Conservation (phyloP, 176 grass and related monocot species). For the Oryza nivara region DNA sequence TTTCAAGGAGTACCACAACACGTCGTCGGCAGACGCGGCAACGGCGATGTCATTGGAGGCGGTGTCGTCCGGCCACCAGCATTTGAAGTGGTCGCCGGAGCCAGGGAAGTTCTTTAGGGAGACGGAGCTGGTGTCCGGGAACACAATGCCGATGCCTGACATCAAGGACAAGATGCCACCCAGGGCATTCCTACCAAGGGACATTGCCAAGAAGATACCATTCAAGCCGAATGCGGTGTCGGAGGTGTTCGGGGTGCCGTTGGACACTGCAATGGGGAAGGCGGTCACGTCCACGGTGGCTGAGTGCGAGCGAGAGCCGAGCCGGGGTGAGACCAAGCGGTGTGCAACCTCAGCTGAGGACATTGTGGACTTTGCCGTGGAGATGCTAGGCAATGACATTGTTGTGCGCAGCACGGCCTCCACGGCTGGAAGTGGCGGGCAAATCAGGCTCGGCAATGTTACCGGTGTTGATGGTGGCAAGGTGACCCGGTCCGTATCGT, state of each 20-base stretch:
- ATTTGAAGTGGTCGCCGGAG: slow-evolving; percentile 67
- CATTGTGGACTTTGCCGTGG: slow-evolving; percentile 77
- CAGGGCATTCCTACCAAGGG: slow-evolving; percentile 64
- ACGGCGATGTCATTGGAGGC: background rate
- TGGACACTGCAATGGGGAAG: slow-evolving; percentile 67
- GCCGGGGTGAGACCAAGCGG: slow-evolving; percentile 68
- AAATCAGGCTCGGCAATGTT: slow-evolving; percentile 57
- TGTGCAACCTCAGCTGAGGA: slow-evolving; percentile 80
- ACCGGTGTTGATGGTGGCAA: slow-evolving; percentile 55
- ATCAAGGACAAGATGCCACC: slow-evolving; percentile 74
- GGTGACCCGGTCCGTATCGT: slow-evolving; percentile 73
- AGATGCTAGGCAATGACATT: slow-evolving; percentile 69
- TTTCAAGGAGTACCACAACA: slow-evolving; percentile 76
- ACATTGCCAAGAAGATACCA: slow-evolving; percentile 56
- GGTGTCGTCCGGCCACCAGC: slow-evolving; percentile 11
- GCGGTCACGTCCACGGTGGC: slow-evolving; percentile 67
- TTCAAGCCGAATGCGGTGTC: slow-evolving; percentile 53
- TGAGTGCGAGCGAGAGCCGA: slow-evolving; percentile 59
- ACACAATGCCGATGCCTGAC: slow-evolving; percentile 79
- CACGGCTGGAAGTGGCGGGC: slow-evolving; percentile 47
- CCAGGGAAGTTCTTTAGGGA: slow-evolving; percentile 84
- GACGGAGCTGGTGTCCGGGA: slow-evolving; percentile 57
- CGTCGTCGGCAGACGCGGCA: background rate
- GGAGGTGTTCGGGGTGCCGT: slow-evolving; percentile 46
- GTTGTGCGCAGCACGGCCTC: slow-evolving; percentile 73